Percentiles rank a stretch among this genome's conserved stretches.
Evolutionary conservation across 192 early-diverging fungal genomes (phyloP).

Genomic region (Coemansia sp.): DNA sequence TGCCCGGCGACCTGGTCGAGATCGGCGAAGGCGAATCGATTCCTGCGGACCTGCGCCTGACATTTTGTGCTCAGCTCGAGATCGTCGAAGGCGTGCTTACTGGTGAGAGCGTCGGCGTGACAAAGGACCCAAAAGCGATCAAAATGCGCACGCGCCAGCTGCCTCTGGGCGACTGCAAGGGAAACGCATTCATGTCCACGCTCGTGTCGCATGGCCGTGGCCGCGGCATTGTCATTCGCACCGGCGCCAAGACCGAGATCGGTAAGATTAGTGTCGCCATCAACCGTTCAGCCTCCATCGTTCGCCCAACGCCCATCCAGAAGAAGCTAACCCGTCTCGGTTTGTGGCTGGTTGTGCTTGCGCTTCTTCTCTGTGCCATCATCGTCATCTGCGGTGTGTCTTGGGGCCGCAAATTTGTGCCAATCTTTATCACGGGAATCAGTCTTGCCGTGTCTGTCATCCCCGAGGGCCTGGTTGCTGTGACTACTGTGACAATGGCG

Average conservation of each 20-base stretch:
- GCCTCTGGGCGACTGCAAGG: slow-evolving; percentile 90
- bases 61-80: slow-evolving; percentile 64
- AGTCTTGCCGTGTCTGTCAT: slow-evolving; percentile 95
- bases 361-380: slow-evolving; percentile 77
- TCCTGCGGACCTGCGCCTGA: slow-evolving; percentile 81
- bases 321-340: slow-evolving; percentile 80
- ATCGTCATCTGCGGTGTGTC: slow-evolving; percentile 84
- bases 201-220: slow-evolving; percentile 88
- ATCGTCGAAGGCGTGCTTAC: slow-evolving; percentile 74
- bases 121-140: slow-evolving; percentile 62
- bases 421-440: slow-evolving; percentile 83
- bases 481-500: slow-evolving; percentile 97
- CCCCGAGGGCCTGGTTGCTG: slow-evolving; percentile 96
- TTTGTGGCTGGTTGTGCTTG: slow-evolving; percentile 79
- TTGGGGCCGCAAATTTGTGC: slow-evolving; percentile 66
- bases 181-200: slow-evolving; percentile 97
- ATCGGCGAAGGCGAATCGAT: slow-evolving; percentile 85
- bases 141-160: slow-evolving; percentile 54
- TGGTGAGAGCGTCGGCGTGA: slow-evolving; percentile 71
- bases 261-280: slow-evolving; percentile 93
- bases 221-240: slow-evolving; percentile 90
- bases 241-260: slow-evolving; percentile 87
- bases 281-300: slow-evolving; percentile 57
- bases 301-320: slow-evolving; percentile 69
- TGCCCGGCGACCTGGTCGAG: slow-evolving; percentile 88